Conservation (phyloP, 2,329 filamentous ascomycete species). For the Trichoderma afroharzianum region DNA sequence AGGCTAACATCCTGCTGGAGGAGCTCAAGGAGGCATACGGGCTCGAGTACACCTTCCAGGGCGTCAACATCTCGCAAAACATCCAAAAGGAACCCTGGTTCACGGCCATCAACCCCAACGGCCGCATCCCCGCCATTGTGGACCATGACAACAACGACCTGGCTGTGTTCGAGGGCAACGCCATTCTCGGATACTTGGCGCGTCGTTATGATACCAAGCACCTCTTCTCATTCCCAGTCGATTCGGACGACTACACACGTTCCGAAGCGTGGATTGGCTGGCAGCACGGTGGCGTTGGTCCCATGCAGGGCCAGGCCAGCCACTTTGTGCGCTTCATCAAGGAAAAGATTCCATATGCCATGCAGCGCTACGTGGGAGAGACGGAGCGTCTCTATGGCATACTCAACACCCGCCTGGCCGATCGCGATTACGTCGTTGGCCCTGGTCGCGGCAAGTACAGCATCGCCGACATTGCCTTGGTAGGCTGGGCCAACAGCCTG, state of each 20-base stretch:
- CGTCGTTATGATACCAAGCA: constrained; percentile 65
- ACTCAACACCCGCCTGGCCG: constrained; percentile 60
- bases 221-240: constrained; percentile 35
- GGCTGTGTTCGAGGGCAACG: constrained; percentile 69
- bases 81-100: constrained; percentile 67
- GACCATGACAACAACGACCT: constrained; percentile 61
- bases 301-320: constrained; percentile 70
- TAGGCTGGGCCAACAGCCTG: constrained; percentile 62
- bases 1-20: constrained; percentile 59
- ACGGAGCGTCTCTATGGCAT: constrained; percentile 70
- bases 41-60: constrained; percentile 55
- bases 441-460: constrained; percentile 52
- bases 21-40: constrained; percentile 65
- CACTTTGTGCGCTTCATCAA: constrained; percentile 68
- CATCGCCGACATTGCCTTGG: constrained; percentile 69
- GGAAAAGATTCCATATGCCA: constrained; percentile 66
- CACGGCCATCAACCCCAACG: constrained; percentile 60
- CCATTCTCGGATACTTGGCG: constrained; percentile 70
- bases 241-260: constrained; percentile 36
- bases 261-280: constrained; percentile 56
- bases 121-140: constrained; percentile 61
- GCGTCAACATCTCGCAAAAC: constrained; percentile 57
- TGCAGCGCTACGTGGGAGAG: constrained; percentile 73
- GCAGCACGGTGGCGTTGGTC: constrained; percentile 72
- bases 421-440: constrained; percentile 53